Conservation (phyloP, 441 rosid species). For the Syzygium malaccense region DNA sequence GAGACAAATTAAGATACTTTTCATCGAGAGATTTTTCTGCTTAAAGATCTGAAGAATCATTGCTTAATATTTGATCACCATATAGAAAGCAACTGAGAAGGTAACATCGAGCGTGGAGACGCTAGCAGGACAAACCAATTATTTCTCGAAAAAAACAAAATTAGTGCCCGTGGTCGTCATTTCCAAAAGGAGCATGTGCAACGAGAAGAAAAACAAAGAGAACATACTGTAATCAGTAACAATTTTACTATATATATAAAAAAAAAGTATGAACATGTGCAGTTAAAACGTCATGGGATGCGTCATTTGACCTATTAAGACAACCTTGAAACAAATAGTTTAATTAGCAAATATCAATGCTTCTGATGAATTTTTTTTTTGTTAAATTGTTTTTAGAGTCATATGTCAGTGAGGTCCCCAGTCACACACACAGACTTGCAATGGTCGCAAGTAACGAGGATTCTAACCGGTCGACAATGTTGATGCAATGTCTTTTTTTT, state of each 20-base stretch:
- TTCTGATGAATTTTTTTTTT: background rate
- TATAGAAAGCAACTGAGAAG: background rate
- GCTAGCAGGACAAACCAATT: background rate
- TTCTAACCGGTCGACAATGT: background rate
- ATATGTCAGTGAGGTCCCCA: accelerated
- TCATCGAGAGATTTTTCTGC: background rate
- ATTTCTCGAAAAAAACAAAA: background rate
- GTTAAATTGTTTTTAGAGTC: background rate
- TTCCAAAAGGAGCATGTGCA: background rate
- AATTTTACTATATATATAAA: background rate
- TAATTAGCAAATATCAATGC: background rate
- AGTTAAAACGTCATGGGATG: background rate
- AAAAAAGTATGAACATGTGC: background rate
- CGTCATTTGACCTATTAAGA: background rate
- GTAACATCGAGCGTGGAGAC: background rate
- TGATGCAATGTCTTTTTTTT: background rate
- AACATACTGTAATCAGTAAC: background rate
- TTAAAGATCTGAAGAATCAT: background rate
- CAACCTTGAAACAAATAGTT: background rate
- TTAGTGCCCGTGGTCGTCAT: background rate
- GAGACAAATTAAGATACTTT: background rate
- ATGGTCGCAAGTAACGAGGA: background rate
- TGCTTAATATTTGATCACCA: background rate
- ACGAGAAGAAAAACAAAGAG: background rate
- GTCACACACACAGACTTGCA: too few relatives aligned